Evolutionary conservation across 1,284 basidiomycete species (phyloP).

Genomic region (Cryptococcus sp.): DNA sequence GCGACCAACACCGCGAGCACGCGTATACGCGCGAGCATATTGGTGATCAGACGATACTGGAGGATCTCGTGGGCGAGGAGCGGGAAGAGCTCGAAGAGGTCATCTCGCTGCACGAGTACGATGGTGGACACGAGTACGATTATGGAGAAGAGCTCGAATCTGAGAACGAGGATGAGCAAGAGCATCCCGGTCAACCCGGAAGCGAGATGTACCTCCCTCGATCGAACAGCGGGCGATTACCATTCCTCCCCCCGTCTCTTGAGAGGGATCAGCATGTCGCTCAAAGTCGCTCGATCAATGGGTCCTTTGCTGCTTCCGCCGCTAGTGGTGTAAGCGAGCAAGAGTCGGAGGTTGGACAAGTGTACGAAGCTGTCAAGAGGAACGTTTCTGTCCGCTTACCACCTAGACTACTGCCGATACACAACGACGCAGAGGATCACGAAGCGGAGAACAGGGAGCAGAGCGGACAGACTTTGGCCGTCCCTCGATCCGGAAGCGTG

Average conservation of each 20-base stretch:
- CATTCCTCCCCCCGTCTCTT: conserved; percentile 3
- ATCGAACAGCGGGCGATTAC: conserved; percentile 3
- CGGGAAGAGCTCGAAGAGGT: conserved; percentile 17
- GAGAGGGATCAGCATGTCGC: conserved; percentile 12
- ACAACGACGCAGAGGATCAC: background rate
- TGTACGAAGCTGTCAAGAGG: conserved; percentile 34
- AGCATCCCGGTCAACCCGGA: background rate
- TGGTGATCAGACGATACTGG: conserved; percentile 30
- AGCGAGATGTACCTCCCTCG: background rate
- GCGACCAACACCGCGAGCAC: conserved; percentile 7
- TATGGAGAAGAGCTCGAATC: conserved; percentile 27
- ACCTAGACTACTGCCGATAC: conserved; percentile 18
- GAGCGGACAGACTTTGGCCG: background rate
- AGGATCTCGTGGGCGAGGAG: conserved; percentile 25
- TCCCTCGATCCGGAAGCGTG: conserved; percentile 6
- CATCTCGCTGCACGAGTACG: conserved; percentile 18
- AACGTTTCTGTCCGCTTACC: conserved; percentile 31
- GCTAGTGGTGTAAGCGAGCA: conserved; percentile 26
- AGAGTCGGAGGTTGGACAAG: conserved; percentile 37
- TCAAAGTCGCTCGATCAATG: conserved; percentile 14
- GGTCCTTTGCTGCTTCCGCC: conserved; percentile 24
- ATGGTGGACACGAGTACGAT: conserved; percentile 19
- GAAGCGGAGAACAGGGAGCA: background rate
- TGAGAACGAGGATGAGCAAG: conserved; percentile 9
- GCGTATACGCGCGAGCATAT: conserved; percentile 11